Percentiles rank a stretch among this genome's conserved stretches.
phyloP scores from a whole-genome alignment of 495 filamentous ascomycete genomes.

The Friedmanniomyces simplex region DNA sequence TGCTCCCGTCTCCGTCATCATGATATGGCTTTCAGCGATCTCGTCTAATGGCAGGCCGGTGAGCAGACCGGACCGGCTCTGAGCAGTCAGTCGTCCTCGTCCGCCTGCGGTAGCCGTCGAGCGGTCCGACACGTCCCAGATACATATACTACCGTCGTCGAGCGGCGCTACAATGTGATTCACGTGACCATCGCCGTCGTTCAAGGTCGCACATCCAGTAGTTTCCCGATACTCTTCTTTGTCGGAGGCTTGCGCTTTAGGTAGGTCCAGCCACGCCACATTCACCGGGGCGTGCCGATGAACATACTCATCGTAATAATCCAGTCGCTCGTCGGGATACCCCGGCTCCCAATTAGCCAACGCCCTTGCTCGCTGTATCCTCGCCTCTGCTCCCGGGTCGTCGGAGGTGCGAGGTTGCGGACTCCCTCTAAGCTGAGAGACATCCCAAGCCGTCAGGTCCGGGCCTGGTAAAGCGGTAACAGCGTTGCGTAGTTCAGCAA shows the following conservation, averaged over 20 bases:
- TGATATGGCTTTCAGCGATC: slow-evolving; percentile 32
- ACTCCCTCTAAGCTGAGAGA: slow-evolving; percentile 13
- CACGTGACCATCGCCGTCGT: slow-evolving; percentile 34
- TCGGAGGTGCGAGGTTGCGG: slow-evolving; percentile 7
- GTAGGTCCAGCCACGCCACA: slow-evolving; percentile 64
- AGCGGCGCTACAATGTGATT: slow-evolving; percentile 65
- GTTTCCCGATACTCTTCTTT: slow-evolving; percentile 35
- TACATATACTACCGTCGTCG: slow-evolving; percentile 72
- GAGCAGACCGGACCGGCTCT: slow-evolving; percentile 55
- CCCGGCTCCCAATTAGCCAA: slow-evolving; percentile 76
- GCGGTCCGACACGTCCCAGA: slow-evolving; percentile 70
- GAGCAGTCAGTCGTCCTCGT: slow-evolving; percentile 51
- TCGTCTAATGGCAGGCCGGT: slow-evolving; percentile 24
- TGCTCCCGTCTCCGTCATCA: slow-evolving; percentile 54
- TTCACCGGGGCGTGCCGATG: slow-evolving; percentile 65
- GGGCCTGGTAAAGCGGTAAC: slow-evolving; percentile 22
- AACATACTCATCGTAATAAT: slow-evolving; percentile 85
- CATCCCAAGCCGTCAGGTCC: slow-evolving; percentile 12
- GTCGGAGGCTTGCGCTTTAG: slow-evolving; percentile 31
- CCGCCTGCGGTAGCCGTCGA: slow-evolving; percentile 27
- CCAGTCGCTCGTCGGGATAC: slow-evolving; percentile 53
- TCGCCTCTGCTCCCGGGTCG: slow-evolving; percentile 27
- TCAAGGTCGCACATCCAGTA: slow-evolving; percentile 58
- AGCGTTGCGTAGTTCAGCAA: slow-evolving; percentile 28
- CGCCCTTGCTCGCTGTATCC: slow-evolving; percentile 39